Conservation (phyloP, 1,139 yeast species). For the Yamadazyma oceani region DNA sequence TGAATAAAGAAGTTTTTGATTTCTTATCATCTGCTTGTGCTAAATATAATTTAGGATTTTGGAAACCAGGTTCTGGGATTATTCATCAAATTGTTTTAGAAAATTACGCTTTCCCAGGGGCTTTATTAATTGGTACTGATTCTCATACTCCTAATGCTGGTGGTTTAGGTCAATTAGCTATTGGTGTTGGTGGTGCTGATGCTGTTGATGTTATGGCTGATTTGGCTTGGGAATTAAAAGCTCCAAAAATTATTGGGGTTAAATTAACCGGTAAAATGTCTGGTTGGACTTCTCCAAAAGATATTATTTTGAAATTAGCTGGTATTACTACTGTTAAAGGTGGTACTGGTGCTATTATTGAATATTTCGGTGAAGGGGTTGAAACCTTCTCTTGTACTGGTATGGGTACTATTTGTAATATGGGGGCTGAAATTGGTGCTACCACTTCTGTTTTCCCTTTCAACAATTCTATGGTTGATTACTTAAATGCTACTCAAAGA, state of each 20-base stretch:
- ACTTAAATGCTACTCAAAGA: conserved; percentile 88
- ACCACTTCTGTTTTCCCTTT: conserved; percentile 98
- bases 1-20: conserved; percentile 96
- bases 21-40: conserved; percentile 93
- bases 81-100: conserved; percentile 97
- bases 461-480: conserved; percentile 87
- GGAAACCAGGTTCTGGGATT: conserved; percentile 99
- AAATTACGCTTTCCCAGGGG: conserved; percentile 98
- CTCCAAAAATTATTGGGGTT: conserved; percentile 97
- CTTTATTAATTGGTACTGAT: conserved; percentile 95
- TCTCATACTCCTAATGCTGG: conserved; percentile 99
- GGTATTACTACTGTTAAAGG: conserved; percentile 98
- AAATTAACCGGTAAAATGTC: conserved; percentile 92
- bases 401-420: conserved; percentile 99
- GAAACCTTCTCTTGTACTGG: conserved; percentile 97
- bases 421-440: conserved; percentile 99
- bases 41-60: conserved; percentile 97
- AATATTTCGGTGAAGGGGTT: conserved; percentile 97
- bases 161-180: conserved; percentile 98
- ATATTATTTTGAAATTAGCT: conserved; percentile 91
- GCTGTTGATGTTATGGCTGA: conserved; percentile 98
- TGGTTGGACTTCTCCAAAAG: conserved; percentile 99
- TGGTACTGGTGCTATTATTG: conserved; percentile 98
- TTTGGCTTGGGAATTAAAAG: conserved; percentile 97
- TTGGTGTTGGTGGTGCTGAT: conserved; percentile 99